Conservation (phyloP, 1,284 basidiomycete species). For the Stygiomarasmius scandens region DNA sequence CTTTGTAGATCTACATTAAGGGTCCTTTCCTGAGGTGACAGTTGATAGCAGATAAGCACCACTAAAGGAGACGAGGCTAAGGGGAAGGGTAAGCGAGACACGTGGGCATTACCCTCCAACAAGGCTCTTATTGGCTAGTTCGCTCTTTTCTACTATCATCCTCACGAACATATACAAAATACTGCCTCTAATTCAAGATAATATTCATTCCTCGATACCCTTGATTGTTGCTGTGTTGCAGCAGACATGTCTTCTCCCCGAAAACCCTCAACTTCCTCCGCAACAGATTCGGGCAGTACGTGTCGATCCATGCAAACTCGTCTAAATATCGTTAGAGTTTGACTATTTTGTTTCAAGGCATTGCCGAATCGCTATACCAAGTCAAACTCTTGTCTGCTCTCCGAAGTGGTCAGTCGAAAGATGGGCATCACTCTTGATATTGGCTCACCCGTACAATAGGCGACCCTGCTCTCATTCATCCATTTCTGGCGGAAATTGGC, state of each 20-base stretch:
- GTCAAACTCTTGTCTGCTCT: slow-evolving; percentile 82
- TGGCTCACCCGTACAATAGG: slow-evolving; percentile 39
- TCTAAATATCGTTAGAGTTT: not conserved
- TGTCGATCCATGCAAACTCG: not conserved
- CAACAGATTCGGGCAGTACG: slow-evolving; percentile 12
- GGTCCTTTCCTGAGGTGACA: too few species aligned
- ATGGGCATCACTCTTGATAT: not conserved
- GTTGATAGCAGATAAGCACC: too few species aligned
- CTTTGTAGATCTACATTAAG: too few species aligned
- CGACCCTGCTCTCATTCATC: slow-evolving; percentile 79
- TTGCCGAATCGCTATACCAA: slow-evolving; percentile 69
- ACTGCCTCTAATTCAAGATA: slow-evolving; percentile 2
- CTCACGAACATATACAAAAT: not conserved
- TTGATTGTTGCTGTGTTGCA: not conserved
- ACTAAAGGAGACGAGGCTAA: too few species aligned
- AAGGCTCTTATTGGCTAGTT: too few species aligned
- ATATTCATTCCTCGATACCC: slow-evolving; percentile 8
- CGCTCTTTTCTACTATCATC: too few species aligned
- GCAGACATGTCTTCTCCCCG: not conserved
- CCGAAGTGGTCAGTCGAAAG: slow-evolving; percentile 44
- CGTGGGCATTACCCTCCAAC: too few species aligned
- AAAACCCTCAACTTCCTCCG: slow-evolving; percentile 1
- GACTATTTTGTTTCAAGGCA: slow-evolving; percentile 12
- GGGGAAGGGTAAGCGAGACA: too few species aligned
- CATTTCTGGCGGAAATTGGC: slow-evolving; percentile 78